Percentiles rank a stretch among this genome's conserved stretches.
phyloP scores from a whole-genome alignment of 2,329 filamentous ascomycete genomes.

The Arachnomyces sp. region DNA sequence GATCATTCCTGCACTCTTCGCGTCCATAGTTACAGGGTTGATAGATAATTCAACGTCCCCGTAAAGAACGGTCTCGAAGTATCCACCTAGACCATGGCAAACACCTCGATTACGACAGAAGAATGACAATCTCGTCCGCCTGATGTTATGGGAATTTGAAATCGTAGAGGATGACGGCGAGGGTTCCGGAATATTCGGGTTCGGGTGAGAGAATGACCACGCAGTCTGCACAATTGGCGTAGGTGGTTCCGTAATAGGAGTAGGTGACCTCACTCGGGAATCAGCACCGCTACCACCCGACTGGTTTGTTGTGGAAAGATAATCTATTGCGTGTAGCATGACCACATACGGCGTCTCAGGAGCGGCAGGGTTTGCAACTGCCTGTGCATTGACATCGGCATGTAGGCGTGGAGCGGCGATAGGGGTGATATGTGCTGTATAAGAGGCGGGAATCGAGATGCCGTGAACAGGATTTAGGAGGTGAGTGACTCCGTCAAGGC shows the following conservation, averaged over 20 bases:
- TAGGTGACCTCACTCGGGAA: conserved; percentile 19
- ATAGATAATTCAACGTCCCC: conserved; percentile 79
- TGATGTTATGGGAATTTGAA: conserved; percentile 82
- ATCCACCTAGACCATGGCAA: conserved; percentile 84
- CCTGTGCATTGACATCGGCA: conserved; percentile 65
- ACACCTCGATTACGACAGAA: conserved; percentile 70
- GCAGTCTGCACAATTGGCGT: conserved; percentile 35
- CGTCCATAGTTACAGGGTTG: conserved; percentile 82
- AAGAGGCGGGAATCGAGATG: conserved; percentile 87
- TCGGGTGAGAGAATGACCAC: conserved; percentile 39
- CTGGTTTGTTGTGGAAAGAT: conserved; percentile 54
- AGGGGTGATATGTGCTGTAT: conserved; percentile 89
- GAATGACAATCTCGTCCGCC: conserved; percentile 73
- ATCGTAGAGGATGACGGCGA: conserved; percentile 40
- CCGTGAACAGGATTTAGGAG: conserved; percentile 73
- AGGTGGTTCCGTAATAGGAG: conserved; percentile 25
- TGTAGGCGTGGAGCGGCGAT: conserved; percentile 81
- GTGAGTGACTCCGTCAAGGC: conserved; percentile 88
- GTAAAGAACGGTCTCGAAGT: conserved; percentile 96
- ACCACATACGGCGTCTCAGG: conserved; percentile 94
- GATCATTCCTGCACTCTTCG: conserved; percentile 95
- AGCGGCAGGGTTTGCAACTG: conserved; percentile 57
- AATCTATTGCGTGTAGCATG: conserved; percentile 82
- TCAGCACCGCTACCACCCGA: conserved; percentile 11
- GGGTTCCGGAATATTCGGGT: conserved; percentile 29